Evolutionary conservation across 176 grass and related monocot species (phyloP).

Genomic region (Poa pratensis): DNA sequence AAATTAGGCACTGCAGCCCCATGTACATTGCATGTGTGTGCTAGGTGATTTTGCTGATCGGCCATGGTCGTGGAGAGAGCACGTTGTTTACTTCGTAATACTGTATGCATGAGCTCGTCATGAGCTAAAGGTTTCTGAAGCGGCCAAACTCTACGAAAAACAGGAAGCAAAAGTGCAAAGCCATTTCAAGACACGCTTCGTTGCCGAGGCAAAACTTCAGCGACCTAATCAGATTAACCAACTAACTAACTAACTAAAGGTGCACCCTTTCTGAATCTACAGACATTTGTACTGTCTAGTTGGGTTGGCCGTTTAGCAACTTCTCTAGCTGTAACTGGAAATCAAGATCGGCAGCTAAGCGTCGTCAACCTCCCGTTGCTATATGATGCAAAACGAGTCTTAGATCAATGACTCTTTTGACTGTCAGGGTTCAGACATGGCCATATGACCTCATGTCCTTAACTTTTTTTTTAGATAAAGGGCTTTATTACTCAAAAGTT

Average conservation of each 20-base stretch:
- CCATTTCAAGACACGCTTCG: not conserved
- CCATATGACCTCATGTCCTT: not conserved
- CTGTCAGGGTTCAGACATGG: not conserved
- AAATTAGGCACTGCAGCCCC: slow-evolving; percentile 29
- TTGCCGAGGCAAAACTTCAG: not conserved
- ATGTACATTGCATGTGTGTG: not conserved
- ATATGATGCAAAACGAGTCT: slow-evolving; percentile 15
- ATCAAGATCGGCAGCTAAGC: slow-evolving; percentile 40
- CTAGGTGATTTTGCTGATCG: not conserved
- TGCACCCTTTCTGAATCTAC: not conserved
- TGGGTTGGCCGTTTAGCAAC: slow-evolving; percentile 40
- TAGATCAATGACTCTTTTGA: slow-evolving; percentile 26
- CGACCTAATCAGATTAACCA: not conserved
- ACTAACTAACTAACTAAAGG: not conserved
- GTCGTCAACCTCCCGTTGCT: not conserved
- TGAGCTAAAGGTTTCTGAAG: too few relatives aligned
- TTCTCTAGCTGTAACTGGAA: not conserved
- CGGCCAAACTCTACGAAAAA: not conserved
- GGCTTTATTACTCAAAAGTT: too few relatives aligned
- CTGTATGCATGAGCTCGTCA: not conserved
- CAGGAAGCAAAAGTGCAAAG: not conserved
- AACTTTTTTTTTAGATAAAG: too few relatives aligned
- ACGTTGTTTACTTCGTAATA: not conserved
- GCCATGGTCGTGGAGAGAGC: not conserved
- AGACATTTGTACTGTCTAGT: not conserved